phyloP scores from a whole-genome alignment of 345 rosid genomes.

The Salix udensis region DNA sequence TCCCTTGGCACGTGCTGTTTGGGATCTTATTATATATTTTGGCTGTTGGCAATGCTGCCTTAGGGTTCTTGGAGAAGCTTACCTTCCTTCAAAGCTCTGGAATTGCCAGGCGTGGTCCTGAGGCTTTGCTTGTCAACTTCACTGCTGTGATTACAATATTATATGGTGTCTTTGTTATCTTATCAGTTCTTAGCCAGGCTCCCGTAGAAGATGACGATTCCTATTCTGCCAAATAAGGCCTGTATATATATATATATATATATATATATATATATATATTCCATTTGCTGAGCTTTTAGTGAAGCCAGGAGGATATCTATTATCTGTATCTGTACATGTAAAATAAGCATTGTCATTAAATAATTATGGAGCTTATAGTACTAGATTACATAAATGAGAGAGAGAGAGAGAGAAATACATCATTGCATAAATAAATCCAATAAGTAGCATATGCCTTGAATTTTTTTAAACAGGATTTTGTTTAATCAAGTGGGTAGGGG shows the following conservation, averaged over 20 bases:
- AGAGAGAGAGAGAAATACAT: not conserved
- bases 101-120: slow-evolving; percentile 67
- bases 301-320: not conserved
- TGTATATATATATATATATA: not conserved
- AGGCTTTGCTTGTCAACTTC: slow-evolving; percentile 86
- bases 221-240: slow-evolving; percentile 27
- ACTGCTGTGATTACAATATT: slow-evolving; percentile 67
- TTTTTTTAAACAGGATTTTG: too few species aligned
- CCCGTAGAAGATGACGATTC: slow-evolving; percentile 35
- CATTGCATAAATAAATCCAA: not conserved
- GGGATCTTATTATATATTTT: slow-evolving; percentile 57
- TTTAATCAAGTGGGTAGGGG: too few species aligned
- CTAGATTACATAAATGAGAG: not conserved
- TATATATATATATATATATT: not conserved
- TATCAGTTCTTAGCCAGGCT: slow-evolving; percentile 48
- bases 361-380: not conserved
- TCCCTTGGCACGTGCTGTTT: slow-evolving; percentile 68
- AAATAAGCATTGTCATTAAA: not conserved
- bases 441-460: not conserved
- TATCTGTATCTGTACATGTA: not conserved
- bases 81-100: slow-evolving; percentile 80
- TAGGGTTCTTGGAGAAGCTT: slow-evolving; percentile 86
- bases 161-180: slow-evolving; percentile 61
- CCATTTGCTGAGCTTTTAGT: not conserved
- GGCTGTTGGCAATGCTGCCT: slow-evolving; percentile 60